A percentile compares a stretch with the other conserved stretches of the same genome.
These are phyloP conservation scores for Tricholoma saponaceum DNA, from an alignment of 768 basidiomycete species.

Conservation along the genomic window DNA sequence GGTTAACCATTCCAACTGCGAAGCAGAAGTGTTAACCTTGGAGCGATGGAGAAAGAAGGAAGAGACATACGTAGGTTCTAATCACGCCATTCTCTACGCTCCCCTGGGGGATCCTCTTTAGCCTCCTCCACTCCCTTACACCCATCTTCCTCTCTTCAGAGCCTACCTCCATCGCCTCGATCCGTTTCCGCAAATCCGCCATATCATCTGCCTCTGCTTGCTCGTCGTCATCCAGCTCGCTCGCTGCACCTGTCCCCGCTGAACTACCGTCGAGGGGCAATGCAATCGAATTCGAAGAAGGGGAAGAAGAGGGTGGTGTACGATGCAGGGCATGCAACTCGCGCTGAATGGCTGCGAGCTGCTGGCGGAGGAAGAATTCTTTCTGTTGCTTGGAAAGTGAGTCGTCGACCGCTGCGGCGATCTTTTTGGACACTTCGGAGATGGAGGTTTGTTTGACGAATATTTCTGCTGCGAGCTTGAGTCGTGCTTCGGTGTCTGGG, in stretches of 20 bases:
- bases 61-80: conserved; percentile 63
- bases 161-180: conserved; percentile 69
- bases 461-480: conserved; percentile 63
- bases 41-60: conserved; percentile 5
- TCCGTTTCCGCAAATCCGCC: conserved; percentile 63
- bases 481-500: conserved; percentile 54
- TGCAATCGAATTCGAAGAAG: conserved; percentile 4
- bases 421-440: conserved; percentile 77
- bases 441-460: conserved; percentile 76
- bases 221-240: conserved; percentile 73
- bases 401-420: conserved; percentile 76
- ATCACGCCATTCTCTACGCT: conserved; percentile 91
- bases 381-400: conserved; percentile 86
- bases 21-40: conserved; percentile 1
- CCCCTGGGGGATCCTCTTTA: conserved; percentile 85
- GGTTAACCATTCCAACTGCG: conserved; percentile 88
- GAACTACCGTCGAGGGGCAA: conserved; percentile 10
- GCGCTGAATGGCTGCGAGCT: conserved; percentile 75
- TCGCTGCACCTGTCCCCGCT: conserved; percentile 19
- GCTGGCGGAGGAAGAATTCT: conserved; percentile 81
- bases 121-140: conserved; percentile 75
- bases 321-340: conserved; percentile 60
- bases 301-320: conserved; percentile 17
- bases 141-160: conserved; percentile 83
- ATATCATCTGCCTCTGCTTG: conserved; percentile 80